Evolutionary conservation across 495 filamentous ascomycete genomes (phyloP), one percentile per base, ranked within the genome.

Genomic region (Trichoderma parareesei): DNA sequence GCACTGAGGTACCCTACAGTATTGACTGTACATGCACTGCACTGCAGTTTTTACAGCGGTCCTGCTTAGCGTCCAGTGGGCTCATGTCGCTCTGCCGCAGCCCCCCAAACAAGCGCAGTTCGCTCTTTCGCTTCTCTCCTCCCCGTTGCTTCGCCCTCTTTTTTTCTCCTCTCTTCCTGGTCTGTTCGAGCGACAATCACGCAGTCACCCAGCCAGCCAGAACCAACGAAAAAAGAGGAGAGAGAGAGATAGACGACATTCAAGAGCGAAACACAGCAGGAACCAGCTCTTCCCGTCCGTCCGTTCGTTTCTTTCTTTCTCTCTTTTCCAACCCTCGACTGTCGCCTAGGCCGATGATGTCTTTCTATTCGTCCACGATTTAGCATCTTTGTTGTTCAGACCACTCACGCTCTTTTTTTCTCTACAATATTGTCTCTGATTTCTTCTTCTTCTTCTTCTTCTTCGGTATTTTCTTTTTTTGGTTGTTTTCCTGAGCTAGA

Each of bases 381-480:
- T 72, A 75, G 63, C 68, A 65, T 70, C 65, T 66, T 27, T 27
- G 27, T 27, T 69, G n/a, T 67, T 38, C 69, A 67, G 66, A 38
- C 68, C 65, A 75, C 75, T 66, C 71, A 67, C 79, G 75, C 77
- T 81, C 79, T 78, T 79, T 81, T 79, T 67, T 48, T 35, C 61
- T 64, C 42, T 55, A 27, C 27, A 27, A 27, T 27, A 27, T 27
- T 27, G n/a, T 65, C 48, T n/a, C 14, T 61, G 9, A n/a, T 35
- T 35, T 37, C 16, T 10, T 35, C 10, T 35, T 57, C 8, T 16
- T 48, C n/a, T 60, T 41, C 14, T 57, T 46, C 4, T 62, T 38
- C 37, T 61, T 27, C 27, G 27, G 27, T 2, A 27, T 27, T 11
- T 41, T 38, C 16, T 57, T 57, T 14, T 55, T 38, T 57, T 57